These are phyloP conservation scores for Penicillium macrosclerotiorum DNA, from an alignment of 495 filamentous ascomycete genomes.

Conservation along the genomic window DNA sequence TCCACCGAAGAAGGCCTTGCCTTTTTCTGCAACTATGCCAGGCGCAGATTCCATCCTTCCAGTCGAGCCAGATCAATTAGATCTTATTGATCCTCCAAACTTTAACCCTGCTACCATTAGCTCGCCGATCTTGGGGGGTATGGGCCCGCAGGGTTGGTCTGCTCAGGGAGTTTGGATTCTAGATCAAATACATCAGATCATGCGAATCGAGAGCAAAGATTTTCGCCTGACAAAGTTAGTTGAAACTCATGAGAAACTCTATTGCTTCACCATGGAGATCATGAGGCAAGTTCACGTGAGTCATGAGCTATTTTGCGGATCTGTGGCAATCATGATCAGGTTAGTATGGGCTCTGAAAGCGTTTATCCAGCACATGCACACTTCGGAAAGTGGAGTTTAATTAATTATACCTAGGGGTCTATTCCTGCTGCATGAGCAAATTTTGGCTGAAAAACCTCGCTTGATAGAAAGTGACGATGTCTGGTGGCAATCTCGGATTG, in stretches of 20 bases:
- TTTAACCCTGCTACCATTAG: neutral
- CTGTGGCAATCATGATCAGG: constrained; percentile 6
- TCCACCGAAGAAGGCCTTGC: neutral
- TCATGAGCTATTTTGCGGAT: constrained; percentile 3
- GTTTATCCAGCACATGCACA: no score
- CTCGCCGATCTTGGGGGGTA: neutral
- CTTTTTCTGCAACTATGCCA: constrained; percentile 5
- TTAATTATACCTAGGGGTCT: neutral
- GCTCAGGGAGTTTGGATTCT: constrained; percentile 6
- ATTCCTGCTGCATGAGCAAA: constrained; percentile 1
- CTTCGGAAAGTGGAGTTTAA: neutral
- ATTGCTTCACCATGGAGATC: neutral
- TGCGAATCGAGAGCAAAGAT: neutral
- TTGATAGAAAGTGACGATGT: neutral
- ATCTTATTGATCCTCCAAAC: neutral
- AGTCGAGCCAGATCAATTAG: neutral
- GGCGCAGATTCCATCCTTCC: neutral
- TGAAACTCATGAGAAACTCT: constrained; percentile 1
- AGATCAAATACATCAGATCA: constrained; percentile 3
- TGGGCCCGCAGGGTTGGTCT: neutral
- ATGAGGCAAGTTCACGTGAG: neutral
- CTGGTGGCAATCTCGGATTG: constrained; percentile 1
- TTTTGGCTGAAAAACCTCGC: neutral
- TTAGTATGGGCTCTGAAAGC: neutral
- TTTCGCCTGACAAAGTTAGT: neutral